Base-by-base conservation (phyloP, 192 early-diverging fungal species). In the Coemansia sp. region DNA sequence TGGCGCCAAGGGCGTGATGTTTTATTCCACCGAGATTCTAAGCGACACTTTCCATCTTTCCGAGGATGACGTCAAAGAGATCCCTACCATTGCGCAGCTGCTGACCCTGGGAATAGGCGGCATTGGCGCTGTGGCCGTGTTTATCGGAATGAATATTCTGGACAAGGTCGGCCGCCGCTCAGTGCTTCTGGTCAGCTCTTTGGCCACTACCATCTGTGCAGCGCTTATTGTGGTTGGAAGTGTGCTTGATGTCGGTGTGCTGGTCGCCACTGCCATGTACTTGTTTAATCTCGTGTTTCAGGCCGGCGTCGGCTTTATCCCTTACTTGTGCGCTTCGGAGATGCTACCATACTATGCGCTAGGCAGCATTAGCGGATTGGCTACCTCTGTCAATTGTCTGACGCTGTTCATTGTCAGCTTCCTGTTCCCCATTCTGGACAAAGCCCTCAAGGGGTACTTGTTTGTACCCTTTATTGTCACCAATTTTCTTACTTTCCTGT, bases 1-100 rank as follows among this genome's bases (percentile, higher is more conserved):
- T 34, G 93, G 93, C 18, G 91, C 92, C 64, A 96, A 93, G 66
- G 89, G 88, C 9, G 90, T 93, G 9, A 87, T 92, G 51, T 93
- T 85, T 66, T 96, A 92, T 58, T 91, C 89, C 0, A 88, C 87
- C 7, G 81, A 84, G 18, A 87, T 91, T 59, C 82, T 91, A 53
- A 81, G 78, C 11, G 44, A 58, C 9, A 79, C 85, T 6, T 70
- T 88, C 42, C 67, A 76, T 51, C 53, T 76, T 16, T 34, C 66
- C n/a, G 46, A 51, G 0, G 39, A 41, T 14, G 56, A 76, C 23
- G 66, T 31, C 60, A 81, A 64, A 62, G 9, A 64, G 0, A 70
- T 76, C 10, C 87, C 89, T 17, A 77, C 77, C 17, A 84, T 81
- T 8, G 81, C 81, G 12, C 83, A 78, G 39, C 71, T 85, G 45